Conservation (phyloP, 257 asterid genomes). For the Solanum chilense region DNA sequence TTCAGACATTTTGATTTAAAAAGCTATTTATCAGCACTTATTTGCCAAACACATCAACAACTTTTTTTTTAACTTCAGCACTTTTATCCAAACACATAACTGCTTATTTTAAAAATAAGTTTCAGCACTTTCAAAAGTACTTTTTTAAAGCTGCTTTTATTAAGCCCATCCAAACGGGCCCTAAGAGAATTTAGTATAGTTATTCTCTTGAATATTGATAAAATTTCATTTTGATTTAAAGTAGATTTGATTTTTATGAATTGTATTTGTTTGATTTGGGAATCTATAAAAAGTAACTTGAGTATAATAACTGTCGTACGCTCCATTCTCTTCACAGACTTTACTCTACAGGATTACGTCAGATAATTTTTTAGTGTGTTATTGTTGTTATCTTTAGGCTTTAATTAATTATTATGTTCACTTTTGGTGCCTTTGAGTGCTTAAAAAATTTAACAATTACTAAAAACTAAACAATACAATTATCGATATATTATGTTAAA, state of each 20-base stretch:
- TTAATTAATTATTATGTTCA: not conserved
- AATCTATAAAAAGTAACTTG: not conserved
- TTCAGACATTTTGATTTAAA: too few species aligned
- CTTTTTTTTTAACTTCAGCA: too few species aligned
- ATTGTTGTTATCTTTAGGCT: not conserved
- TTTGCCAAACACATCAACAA: too few species aligned
- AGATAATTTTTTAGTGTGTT: not conserved
- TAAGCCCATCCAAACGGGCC: too few species aligned
- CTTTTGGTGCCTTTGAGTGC: not conserved
- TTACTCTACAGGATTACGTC: accelerated
- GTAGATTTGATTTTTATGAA: not conserved
- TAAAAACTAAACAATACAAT: not conserved
- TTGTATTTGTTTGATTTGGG: accelerated
- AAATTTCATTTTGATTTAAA: not conserved
- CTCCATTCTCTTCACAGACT: not conserved
- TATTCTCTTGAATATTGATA: not conserved
- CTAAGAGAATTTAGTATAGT: not conserved
- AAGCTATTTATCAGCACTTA: too few species aligned
- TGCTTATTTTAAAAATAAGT: too few species aligned
- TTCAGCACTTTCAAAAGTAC: too few species aligned
- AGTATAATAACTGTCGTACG: accelerated
- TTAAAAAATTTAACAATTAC: not conserved
- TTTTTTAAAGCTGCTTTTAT: too few species aligned
- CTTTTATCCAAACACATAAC: too few species aligned
- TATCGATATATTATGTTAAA: not conserved